A percentile compares a stretch with the other conserved stretches of the same genome.
Evolutionary conservation across 306 rosid species (phyloP).

Genomic region (Begonia fuchsioides): DNA sequence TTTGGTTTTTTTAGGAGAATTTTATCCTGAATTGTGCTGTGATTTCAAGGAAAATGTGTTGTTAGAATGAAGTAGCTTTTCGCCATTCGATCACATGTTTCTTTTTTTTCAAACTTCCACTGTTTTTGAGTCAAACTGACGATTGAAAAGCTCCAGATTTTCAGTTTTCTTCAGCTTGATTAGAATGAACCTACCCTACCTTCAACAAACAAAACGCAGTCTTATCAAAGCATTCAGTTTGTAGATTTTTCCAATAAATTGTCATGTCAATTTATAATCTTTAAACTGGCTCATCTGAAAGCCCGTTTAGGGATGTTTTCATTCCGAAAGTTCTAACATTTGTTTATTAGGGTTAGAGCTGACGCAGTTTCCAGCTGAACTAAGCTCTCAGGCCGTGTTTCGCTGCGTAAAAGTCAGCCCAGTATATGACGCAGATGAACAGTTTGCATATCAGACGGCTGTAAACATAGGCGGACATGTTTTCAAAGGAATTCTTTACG

Average conservation of each 20-base stretch:
- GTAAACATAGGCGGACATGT: slow-evolving; percentile 57
- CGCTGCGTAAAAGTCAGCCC: slow-evolving; percentile 59
- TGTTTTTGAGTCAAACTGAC: slow-evolving; percentile 28
- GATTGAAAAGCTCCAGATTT: slow-evolving; percentile 3
- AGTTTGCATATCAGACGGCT: slow-evolving; percentile 58
- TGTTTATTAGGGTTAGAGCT: slow-evolving; percentile 49
- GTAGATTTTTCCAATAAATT: too few species aligned
- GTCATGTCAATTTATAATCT: too few species aligned
- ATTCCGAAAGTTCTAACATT: neutral
- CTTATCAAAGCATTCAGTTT: neutral
- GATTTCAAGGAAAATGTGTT: neutral
- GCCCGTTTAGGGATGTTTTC: too few species aligned
- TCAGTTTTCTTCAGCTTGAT: neutral
- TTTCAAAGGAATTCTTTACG: slow-evolving; percentile 64
- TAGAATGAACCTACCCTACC: neutral
- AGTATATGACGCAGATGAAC: slow-evolving; percentile 40
- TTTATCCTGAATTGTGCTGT: neutral
- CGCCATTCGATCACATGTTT: too few species aligned
- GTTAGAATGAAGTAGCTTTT: too few species aligned
- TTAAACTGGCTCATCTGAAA: too few species aligned
- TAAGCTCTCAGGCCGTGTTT: slow-evolving; percentile 45
- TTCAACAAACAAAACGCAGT: neutral
- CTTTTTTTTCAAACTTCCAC: slow-evolving; percentile 4
- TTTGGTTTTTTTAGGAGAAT: neutral
- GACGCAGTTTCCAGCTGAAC: slow-evolving; percentile 42